Percentiles rank a stretch among this genome's conserved stretches.
These are phyloP conservation scores for Prinsepia uniflora DNA, from an alignment of 306 rosid species.

Conservation along the genomic window DNA sequence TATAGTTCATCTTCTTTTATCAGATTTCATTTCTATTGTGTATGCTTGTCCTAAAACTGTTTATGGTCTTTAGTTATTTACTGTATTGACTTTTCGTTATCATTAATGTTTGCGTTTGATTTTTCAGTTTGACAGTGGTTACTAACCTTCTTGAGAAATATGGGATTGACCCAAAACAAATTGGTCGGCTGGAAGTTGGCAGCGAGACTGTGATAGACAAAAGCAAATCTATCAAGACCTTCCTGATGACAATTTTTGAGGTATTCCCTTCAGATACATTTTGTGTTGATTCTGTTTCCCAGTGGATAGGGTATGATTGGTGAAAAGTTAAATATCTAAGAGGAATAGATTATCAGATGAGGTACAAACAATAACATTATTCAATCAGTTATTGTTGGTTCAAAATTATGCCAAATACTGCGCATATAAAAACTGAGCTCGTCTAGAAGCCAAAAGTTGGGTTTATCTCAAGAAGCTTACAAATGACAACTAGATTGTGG, in stretches of 20 bases:
- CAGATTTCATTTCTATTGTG: background rate
- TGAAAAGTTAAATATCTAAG: background rate
- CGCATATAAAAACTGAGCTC: background rate
- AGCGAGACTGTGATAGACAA: constrained; percentile 99
- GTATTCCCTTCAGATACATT: constrained; percentile 33
- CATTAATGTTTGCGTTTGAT: constrained; percentile 33
- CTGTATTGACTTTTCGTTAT: background rate
- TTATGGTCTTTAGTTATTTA: background rate
- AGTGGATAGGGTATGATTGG: background rate
- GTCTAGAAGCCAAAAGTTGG: background rate
- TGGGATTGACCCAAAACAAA: constrained; percentile 80
- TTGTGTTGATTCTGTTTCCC: background rate
- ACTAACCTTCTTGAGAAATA: constrained; percentile 81
- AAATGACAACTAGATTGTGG: background rate
- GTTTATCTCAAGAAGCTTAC: background rate
- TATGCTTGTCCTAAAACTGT: background rate
- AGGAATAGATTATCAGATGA: constrained; percentile 11
- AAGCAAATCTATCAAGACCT: constrained; percentile 98
- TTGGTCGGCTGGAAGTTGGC: constrained; percentile 98
- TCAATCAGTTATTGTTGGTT: background rate
- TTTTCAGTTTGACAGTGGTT: constrained; percentile 89
- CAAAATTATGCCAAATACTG: background rate
- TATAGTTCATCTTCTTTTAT: background rate
- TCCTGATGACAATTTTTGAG: constrained; percentile 98
- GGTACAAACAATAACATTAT: constrained; percentile 1